Conservation (phyloP, 73 alveolate species). For the Paramecium pentaurelia region DNA sequence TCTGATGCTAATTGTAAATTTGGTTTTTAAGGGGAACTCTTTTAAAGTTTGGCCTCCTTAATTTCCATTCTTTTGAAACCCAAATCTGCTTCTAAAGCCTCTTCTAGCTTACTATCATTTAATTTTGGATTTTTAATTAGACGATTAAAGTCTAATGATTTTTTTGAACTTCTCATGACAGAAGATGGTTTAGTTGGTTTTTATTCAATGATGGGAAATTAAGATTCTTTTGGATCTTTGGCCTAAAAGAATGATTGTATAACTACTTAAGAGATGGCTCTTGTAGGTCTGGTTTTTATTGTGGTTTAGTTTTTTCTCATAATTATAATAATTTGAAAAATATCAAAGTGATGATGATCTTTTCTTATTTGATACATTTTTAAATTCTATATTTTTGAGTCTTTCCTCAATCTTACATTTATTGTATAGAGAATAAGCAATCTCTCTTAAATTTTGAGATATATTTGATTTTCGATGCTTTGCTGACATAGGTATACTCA, state of each 20-base stretch:
- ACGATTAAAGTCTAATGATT: constrained; percentile 26
- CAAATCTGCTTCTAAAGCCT: background rate
- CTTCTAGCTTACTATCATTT: background rate
- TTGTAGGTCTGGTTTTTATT: background rate
- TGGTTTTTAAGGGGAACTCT: background rate
- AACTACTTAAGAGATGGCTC: constrained; percentile 29
- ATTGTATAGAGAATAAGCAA: background rate
- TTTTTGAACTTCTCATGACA: constrained; percentile 27
- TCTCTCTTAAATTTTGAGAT: background rate
- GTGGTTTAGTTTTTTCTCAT: constrained; percentile 21
- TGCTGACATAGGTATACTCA: background rate
- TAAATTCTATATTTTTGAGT: background rate
- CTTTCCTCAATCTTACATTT: background rate
- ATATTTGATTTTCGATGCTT: background rate
- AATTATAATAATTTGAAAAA: constrained; percentile 1
- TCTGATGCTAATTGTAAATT: background rate
- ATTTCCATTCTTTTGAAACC: background rate
- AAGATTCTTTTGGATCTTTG: background rate
- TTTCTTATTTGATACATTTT: background rate
- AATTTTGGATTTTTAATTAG: background rate
- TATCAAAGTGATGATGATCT: constrained; percentile 31
- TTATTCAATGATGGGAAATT: background rate
- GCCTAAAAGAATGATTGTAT: background rate
- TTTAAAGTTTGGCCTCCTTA: background rate
- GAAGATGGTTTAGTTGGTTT: background rate